Conservation (phyloP, 2,329 filamentous ascomycete genomes). For the Neocucurbitaria cava region DNA sequence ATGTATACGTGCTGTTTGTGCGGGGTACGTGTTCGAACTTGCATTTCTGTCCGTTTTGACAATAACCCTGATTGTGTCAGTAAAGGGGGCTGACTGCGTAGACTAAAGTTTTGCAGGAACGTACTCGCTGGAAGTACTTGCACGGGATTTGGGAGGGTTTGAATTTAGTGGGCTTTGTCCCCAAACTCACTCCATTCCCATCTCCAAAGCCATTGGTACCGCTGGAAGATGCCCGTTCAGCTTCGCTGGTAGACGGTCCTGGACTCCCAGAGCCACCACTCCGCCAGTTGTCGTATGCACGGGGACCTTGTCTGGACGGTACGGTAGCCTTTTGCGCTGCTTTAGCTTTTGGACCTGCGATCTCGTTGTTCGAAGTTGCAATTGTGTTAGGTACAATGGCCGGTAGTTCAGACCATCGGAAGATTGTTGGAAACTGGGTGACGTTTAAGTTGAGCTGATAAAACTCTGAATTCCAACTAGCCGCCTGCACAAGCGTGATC, state of each 20-base stretch:
- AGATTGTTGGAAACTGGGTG: conserved; percentile 61
- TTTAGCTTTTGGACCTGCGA: conserved; percentile 3
- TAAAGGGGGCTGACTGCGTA: no score
- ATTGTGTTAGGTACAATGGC: conserved; percentile 6
- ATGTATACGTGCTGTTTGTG: not conserved
- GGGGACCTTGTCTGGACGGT: not conserved
- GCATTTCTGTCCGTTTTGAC: conserved; percentile 31
- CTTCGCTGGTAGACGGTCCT: conserved; percentile 6
- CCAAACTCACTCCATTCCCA: conserved; percentile 7
- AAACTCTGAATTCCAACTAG: conserved; percentile 62
- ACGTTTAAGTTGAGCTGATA: conserved; percentile 58
- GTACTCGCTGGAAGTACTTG: conserved; percentile 35
- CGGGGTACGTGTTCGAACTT: conserved; percentile 23
- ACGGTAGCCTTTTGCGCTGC: conserved; percentile 3
- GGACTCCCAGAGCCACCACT: conserved; percentile 6
- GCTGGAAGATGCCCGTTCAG: conserved; percentile 1
- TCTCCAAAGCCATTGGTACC: conserved; percentile 12
- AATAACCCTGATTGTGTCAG: conserved; percentile 27
- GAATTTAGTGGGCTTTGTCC: conserved; percentile 2
- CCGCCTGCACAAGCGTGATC: conserved; percentile 63
- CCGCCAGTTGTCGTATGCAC: conserved; percentile 14
- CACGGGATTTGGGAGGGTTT: conserved; percentile 10
- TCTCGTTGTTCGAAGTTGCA: not conserved
- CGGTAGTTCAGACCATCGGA: conserved; percentile 49
- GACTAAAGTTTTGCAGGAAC: not conserved